Conservation (phyloP, 768 basidiomycete species). For the Thelephora ganbajun region DNA sequence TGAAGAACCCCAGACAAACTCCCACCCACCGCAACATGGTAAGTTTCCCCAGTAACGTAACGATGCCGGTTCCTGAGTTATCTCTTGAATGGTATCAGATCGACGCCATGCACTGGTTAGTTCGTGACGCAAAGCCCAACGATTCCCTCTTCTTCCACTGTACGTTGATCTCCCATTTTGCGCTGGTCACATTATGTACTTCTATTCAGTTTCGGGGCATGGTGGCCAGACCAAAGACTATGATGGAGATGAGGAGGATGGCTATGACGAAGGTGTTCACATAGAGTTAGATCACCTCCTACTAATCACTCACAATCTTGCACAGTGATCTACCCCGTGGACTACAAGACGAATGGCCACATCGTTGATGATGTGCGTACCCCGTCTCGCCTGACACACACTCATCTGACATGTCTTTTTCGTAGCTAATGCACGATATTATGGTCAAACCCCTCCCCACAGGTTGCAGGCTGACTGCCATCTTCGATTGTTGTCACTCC, state of each 20-base stretch:
- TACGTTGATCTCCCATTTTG: conserved; percentile 8
- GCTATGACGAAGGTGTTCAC: conserved; percentile 55
- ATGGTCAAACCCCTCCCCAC: conserved; percentile 42
- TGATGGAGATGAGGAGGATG: conserved; percentile 70
- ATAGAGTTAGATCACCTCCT: background rate
- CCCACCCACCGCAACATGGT: conserved; percentile 44
- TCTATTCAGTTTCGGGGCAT: conserved; percentile 67
- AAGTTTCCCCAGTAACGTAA: background rate
- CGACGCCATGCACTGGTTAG: conserved; percentile 45
- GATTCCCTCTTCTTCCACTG: conserved; percentile 43
- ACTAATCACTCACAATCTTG: background rate
- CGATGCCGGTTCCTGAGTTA: background rate
- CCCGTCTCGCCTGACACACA: background rate
- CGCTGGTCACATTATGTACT: background rate
- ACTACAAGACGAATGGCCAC: conserved; percentile 61
- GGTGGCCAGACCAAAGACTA: conserved; percentile 81
- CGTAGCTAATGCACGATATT: conserved; percentile 27
- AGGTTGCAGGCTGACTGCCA: conserved; percentile 55
- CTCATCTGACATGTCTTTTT: conserved; percentile 2
- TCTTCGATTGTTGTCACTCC: conserved; percentile 39
- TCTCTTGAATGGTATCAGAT: conserved; percentile 16
- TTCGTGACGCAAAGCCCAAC: conserved; percentile 35
- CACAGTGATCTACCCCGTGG: conserved; percentile 80
- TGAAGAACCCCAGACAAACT: conserved; percentile 25
- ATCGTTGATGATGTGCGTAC: conserved; percentile 64